These are phyloP conservation scores for Peterozyma toletana DNA, from an alignment of 805 yeast species.

Conservation along the genomic window DNA sequence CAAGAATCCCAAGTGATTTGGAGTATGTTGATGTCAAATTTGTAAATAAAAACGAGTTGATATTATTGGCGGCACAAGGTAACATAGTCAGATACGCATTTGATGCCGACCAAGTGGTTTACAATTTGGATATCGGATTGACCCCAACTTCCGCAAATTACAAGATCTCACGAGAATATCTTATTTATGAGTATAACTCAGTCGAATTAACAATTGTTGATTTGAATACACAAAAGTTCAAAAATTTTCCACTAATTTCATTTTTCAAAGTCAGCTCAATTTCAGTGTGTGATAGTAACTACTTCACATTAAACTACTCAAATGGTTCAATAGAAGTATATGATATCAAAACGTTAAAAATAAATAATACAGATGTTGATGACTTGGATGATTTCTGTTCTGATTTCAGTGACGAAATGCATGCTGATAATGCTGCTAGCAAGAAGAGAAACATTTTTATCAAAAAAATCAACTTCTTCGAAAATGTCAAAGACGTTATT, in stretches of 20 bases:
- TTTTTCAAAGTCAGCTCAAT: constrained; percentile 1
- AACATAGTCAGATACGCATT: constrained; percentile 2
- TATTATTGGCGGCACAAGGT: constrained; percentile 1
- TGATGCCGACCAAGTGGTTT: background rate
- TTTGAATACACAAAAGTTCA: background rate
- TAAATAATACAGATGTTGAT: background rate
- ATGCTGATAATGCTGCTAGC: too few relatives aligned
- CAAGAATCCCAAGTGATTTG: background rate
- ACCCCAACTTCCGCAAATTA: background rate
- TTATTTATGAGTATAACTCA: constrained; percentile 2
- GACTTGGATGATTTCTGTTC: too few relatives aligned
- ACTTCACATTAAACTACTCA: constrained; percentile 3
- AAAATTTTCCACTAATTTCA: background rate
- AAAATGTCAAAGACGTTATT: too few relatives aligned
- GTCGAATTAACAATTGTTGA: background rate
- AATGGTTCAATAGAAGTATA: constrained; percentile 4
- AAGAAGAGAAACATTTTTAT: too few relatives aligned
- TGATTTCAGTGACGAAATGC: too few relatives aligned
- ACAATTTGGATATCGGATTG: background rate
- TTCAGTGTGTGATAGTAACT: background rate
- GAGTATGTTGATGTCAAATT: background rate
- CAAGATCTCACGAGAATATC: background rate
- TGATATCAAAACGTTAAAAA: background rate
- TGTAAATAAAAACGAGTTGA: background rate
- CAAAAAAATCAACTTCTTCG: too few relatives aligned